A percentile compares a stretch with the other conserved stretches of the same genome.
Evolutionary conservation across 352 stramenopile species (phyloP).

Genomic region (Blastocystis sp.): DNA sequence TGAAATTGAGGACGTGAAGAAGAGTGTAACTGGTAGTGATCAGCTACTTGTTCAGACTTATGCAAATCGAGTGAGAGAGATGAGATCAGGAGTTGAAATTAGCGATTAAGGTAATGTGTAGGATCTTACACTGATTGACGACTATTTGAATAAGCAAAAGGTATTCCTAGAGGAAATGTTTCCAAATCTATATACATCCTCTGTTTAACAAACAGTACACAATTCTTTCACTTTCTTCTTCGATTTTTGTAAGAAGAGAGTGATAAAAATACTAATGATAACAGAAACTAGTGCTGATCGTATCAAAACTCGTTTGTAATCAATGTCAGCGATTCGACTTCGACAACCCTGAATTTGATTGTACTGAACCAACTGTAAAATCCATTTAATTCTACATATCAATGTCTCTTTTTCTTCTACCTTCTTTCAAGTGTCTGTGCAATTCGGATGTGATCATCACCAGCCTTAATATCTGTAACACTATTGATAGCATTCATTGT

Average conservation of each 20-base stretch:
- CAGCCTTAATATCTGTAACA: background rate
- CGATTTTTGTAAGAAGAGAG: background rate
- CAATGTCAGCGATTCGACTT: background rate
- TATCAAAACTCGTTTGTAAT: slow-evolving; percentile 27
- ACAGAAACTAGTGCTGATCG: background rate
- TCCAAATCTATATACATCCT: background rate
- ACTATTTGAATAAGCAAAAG: slow-evolving; percentile 5
- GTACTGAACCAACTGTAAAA: slow-evolving; percentile 10
- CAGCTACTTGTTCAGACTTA: background rate
- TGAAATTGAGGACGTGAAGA: background rate
- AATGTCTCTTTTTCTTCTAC: background rate
- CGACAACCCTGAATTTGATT: slow-evolving; percentile 11
- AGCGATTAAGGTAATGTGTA: background rate
- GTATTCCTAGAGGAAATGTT: slow-evolving; percentile 16
- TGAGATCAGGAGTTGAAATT: background rate
- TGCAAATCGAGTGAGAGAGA: background rate
- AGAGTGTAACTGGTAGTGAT: background rate
- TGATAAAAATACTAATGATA: background rate
- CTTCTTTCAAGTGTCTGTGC: background rate
- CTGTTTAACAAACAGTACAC: background rate
- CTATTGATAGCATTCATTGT: background rate
- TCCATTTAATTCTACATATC: slow-evolving; percentile 28
- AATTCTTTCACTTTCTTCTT: slow-evolving; percentile 60
- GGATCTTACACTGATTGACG: background rate
- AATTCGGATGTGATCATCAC: background rate